These are phyloP conservation scores for Dianthus caryophyllus DNA, from an alignment of 148 eudicot species.

Conservation along the genomic window DNA sequence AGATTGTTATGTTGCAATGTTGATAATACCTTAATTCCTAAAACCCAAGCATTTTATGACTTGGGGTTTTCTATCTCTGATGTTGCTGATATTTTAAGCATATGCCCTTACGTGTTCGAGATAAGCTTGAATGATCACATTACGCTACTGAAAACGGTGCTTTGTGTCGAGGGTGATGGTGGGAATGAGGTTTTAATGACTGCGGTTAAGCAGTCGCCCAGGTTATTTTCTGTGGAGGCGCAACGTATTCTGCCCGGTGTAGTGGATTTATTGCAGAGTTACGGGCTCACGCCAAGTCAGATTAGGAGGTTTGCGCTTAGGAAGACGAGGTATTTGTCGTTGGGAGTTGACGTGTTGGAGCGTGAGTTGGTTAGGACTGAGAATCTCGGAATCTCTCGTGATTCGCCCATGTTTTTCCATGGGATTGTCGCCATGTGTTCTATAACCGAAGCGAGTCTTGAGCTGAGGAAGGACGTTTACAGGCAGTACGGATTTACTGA, in stretches of 20 bases:
- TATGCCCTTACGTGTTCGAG: too few species aligned
- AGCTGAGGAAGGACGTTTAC: conserved; percentile 12
- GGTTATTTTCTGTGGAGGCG: not conserved
- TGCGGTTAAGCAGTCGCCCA: conserved; percentile 11
- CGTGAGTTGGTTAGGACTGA: conserved; percentile 18
- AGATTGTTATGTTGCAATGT: too few species aligned
- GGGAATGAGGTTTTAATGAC: not conserved
- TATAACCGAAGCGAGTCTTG: conserved; percentile 15
- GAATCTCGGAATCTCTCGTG: conserved; percentile 29
- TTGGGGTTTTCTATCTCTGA: too few species aligned
- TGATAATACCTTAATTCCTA: too few species aligned
- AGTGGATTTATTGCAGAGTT: conserved; percentile 19
- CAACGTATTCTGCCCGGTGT: not conserved
- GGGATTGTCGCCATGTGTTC: conserved; percentile 19
- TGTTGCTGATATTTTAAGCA: too few species aligned
- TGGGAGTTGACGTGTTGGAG: conserved; percentile 7
- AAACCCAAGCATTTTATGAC: too few species aligned
- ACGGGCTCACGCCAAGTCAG: conserved; percentile 24
- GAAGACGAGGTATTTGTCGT: conserved; percentile 10
- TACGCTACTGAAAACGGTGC: too few species aligned
- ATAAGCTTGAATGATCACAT: too few species aligned
- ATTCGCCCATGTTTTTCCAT: conserved; percentile 22
- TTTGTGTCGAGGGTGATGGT: not conserved
- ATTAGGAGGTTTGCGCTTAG: conserved; percentile 14
- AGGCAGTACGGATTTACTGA: conserved; percentile 34